Conservation (phyloP, 192 early-diverging fungal species). For the Dispira parvispora region DNA sequence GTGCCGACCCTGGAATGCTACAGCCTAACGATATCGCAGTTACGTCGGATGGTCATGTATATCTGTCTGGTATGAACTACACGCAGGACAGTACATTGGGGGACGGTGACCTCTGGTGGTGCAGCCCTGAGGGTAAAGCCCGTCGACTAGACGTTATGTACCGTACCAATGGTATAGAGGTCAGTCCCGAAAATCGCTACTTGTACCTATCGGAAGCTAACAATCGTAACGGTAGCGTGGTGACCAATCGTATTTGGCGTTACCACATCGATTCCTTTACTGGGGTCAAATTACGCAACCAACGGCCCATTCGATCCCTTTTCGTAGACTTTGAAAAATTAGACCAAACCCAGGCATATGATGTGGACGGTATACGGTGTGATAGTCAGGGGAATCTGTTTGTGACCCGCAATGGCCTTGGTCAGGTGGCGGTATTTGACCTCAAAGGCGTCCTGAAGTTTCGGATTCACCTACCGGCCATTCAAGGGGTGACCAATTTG, state of each 20-base stretch:
- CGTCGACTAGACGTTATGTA: conserved; percentile 18
- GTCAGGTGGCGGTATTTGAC: conserved; percentile 28
- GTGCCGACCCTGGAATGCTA: conserved; percentile 17
- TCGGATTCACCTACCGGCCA: conserved; percentile 18
- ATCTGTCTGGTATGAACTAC: conserved; percentile 27
- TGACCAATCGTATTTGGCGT: conserved; percentile 26
- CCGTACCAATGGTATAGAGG: conserved; percentile 40
- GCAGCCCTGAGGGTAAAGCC: conserved; percentile 21
- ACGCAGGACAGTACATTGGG: conserved; percentile 18
- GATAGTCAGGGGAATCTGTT: conserved; percentile 33
- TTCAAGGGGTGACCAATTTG: conserved; percentile 22
- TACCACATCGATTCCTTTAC: conserved; percentile 23
- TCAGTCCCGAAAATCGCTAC: conserved; percentile 30
- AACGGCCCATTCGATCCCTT: conserved; percentile 13
- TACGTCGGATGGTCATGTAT: conserved; percentile 18
- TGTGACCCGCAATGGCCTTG: conserved; percentile 31
- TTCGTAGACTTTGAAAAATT: conserved; percentile 30
- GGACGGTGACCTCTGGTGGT: conserved; percentile 33
- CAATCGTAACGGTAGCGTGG: conserved; percentile 20
- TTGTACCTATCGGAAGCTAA: conserved; percentile 35
- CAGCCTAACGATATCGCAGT: conserved; percentile 34
- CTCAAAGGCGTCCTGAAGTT: conserved; percentile 21
- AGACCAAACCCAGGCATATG: conserved; percentile 22
- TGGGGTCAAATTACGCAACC: conserved; percentile 14
- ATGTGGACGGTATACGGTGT: conserved; percentile 37